Evolutionary conservation across 2,329 filamentous ascomycete species (phyloP).

Genomic region (Cyanodermella asteris): DNA sequence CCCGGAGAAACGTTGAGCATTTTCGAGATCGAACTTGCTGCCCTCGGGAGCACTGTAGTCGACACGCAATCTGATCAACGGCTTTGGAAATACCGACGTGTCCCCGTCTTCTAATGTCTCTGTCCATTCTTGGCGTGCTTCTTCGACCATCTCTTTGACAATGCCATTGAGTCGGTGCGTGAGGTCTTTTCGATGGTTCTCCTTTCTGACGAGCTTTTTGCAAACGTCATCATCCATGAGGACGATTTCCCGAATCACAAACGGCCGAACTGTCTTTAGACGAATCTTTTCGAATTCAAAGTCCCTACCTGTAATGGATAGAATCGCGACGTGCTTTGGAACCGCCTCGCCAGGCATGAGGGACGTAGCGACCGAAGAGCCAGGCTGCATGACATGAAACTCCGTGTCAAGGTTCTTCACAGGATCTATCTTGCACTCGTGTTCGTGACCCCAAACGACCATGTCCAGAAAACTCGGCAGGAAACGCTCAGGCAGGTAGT

Average conservation of each 20-base stretch:
- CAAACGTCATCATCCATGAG: constrained; percentile 57
- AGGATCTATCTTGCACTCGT: constrained; percentile 84
- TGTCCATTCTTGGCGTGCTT: constrained; percentile 65
- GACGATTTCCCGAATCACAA: constrained; percentile 65
- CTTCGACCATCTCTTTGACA: constrained; percentile 67
- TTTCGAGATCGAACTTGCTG: constrained; percentile 73
- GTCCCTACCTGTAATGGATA: constrained; percentile 63
- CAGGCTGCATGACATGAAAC: constrained; percentile 93
- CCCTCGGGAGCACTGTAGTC: constrained; percentile 74
- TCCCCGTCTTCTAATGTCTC: constrained; percentile 48
- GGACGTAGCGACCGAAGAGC: constrained; percentile 88
- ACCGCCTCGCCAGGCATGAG: constrained; percentile 76
- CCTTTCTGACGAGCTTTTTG: constrained; percentile 53
- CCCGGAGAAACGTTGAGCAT: constrained; percentile 89
- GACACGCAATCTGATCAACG: constrained; percentile 72
- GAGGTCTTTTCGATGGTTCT: constrained; percentile 63
- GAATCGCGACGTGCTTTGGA: constrained; percentile 70
- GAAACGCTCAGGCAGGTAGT: constrained; percentile 87
- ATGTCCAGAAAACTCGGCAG: constrained; percentile 79
- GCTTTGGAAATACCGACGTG: constrained; percentile 45
- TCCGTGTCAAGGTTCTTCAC: constrained; percentile 62
- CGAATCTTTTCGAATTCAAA: constrained; percentile 64
- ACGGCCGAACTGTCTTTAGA: constrained; percentile 73
- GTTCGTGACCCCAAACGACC: constrained; percentile 92
- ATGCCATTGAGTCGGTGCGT: constrained; percentile 54